Conservation (phyloP, 179 eudicot genomes). For the Vitellaria paradoxa region DNA sequence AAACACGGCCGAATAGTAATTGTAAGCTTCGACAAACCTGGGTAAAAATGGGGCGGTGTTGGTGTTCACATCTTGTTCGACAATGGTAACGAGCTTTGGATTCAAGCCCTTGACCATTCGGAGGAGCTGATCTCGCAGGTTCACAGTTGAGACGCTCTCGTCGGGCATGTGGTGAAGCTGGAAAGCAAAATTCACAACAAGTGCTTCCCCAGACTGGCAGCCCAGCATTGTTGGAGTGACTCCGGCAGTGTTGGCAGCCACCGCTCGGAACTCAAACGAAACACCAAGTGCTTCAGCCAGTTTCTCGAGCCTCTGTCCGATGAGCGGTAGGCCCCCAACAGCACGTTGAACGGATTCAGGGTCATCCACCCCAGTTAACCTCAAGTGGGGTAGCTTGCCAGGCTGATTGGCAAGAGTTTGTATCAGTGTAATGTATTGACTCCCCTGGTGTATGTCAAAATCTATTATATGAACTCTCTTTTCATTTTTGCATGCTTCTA, state of each 20-base stretch:
- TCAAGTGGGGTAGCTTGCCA: constrained; percentile 41
- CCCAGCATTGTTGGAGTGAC: constrained; percentile 53
- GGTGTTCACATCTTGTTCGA: constrained; percentile 93
- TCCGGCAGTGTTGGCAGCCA: constrained; percentile 52
- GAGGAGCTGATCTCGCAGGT: constrained; percentile 78
- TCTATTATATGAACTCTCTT: constrained; percentile 72
- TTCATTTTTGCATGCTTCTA: constrained; percentile 66
- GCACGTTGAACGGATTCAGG: constrained; percentile 90
- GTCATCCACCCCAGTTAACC: constrained; percentile 87
- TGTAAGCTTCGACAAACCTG: constrained; percentile 75
- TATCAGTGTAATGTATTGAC: constrained; percentile 77
- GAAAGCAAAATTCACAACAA: constrained; percentile 83
- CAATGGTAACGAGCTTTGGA: constrained; percentile 82
- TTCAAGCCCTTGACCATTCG: constrained; percentile 79
- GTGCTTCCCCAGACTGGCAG: constrained; percentile 51
- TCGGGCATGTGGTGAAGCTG: constrained; percentile 98
- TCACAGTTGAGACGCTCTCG: constrained; percentile 87
- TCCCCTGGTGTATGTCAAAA: constrained; percentile 91
- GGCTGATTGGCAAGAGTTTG: constrained; percentile 56
- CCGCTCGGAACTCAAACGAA: constrained; percentile 64
- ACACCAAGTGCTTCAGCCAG: constrained; percentile 55
- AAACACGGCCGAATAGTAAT: constrained; percentile 76
- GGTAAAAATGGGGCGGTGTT: constrained; percentile 83
- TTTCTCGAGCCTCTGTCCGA: constrained; percentile 59
- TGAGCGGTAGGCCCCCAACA: constrained; percentile 65